These are phyloP conservation scores for Vararia minispora DNA, from an alignment of 768 basidiomycete species.

Conservation along the genomic window DNA sequence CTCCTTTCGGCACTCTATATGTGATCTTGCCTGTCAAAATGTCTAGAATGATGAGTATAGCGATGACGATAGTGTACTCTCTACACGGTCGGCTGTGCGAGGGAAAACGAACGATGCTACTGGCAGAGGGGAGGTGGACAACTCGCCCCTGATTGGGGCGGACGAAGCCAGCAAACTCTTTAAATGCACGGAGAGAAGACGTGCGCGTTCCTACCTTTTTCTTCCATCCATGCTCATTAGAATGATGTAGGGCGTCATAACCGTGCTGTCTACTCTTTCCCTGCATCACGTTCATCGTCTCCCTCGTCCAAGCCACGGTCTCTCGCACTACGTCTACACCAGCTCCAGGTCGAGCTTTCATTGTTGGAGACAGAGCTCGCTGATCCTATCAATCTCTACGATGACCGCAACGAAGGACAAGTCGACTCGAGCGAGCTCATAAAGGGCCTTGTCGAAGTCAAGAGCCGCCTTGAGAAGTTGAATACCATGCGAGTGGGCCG, in stretches of 20 bases:
- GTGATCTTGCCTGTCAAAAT: background rate
- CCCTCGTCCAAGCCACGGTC: slow-evolving; percentile 26
- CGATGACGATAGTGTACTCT: slow-evolving; percentile 48
- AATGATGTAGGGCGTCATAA: slow-evolving; percentile 29
- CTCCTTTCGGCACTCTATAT: background rate
- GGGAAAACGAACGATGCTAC: slow-evolving; percentile 28
- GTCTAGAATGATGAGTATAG: slow-evolving; percentile 45
- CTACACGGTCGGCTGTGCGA: slow-evolving; percentile 27
- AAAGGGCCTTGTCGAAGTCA: slow-evolving; percentile 65
- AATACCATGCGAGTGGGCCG: slow-evolving; percentile 55
- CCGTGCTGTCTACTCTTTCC: slow-evolving; percentile 55
- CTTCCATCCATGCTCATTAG: slow-evolving; percentile 23
- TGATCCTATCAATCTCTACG: slow-evolving; percentile 62
- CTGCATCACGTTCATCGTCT: slow-evolving; percentile 49
- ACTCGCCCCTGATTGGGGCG: slow-evolving; percentile 46
- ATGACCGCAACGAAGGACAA: slow-evolving; percentile 46
- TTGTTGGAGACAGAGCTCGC: slow-evolving; percentile 76
- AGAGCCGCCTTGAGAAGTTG: slow-evolving; percentile 57
- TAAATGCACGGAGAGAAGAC: slow-evolving; percentile 55
- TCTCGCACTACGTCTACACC: slow-evolving; percentile 30
- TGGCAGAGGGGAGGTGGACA: slow-evolving; percentile 58
- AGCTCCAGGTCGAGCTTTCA: slow-evolving; percentile 66
- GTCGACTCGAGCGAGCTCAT: slow-evolving; percentile 70
- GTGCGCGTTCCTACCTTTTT: slow-evolving; percentile 16
- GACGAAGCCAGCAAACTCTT: slow-evolving; percentile 66